Evolutionary conservation across 331 rosid genomes (phyloP).

Genomic region (Stylosanthes scabra): DNA sequence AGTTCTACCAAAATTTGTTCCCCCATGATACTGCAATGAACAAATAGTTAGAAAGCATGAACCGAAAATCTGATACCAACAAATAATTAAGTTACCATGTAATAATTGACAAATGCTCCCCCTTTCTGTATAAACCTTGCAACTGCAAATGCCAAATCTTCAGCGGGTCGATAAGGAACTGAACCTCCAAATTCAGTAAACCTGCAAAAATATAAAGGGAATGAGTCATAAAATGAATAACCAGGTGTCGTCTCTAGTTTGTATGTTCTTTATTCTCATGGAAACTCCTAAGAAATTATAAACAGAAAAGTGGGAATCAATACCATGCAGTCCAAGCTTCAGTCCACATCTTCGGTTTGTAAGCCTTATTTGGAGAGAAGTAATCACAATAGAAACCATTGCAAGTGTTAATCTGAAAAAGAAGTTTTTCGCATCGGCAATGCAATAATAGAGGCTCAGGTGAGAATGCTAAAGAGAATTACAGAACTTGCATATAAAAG

Average conservation of each 20-base stretch:
- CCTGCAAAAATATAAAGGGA: conserved; percentile 58
- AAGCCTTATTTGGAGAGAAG: conserved; percentile 84
- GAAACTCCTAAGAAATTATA: background rate
- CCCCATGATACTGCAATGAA: conserved; percentile 85
- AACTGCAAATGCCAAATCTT: conserved; percentile 94
- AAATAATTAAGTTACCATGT: conserved; percentile 69
- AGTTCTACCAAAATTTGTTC: conserved; percentile 98
- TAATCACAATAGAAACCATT: conserved; percentile 92
- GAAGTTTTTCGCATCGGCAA: background rate
- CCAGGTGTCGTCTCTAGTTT: conserved; percentile 16
- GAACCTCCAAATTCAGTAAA: conserved; percentile 97
- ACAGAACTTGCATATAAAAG: conserved; percentile 26
- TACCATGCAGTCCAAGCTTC: conserved; percentile 99
- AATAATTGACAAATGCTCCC: conserved; percentile 90
- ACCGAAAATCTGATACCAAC: conserved; percentile 16
- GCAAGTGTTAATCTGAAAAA: conserved; percentile 80
- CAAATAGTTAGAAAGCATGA: background rate
- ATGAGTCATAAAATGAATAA: background rate
- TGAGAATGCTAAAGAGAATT: conserved; percentile 24
- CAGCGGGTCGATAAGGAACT: conserved; percentile 93
- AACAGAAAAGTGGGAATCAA: conserved; percentile 18
- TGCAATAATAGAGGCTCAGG: conserved; percentile 16
- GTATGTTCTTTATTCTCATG: conserved; percentile 23
- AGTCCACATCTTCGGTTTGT: conserved; percentile 95
- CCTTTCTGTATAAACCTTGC: conserved; percentile 96